Percentiles rank a stretch among this genome's conserved stretches.
phyloP scores from a whole-genome alignment of 208 protist genomes.

The Wallacemonas rigidus region DNA sequence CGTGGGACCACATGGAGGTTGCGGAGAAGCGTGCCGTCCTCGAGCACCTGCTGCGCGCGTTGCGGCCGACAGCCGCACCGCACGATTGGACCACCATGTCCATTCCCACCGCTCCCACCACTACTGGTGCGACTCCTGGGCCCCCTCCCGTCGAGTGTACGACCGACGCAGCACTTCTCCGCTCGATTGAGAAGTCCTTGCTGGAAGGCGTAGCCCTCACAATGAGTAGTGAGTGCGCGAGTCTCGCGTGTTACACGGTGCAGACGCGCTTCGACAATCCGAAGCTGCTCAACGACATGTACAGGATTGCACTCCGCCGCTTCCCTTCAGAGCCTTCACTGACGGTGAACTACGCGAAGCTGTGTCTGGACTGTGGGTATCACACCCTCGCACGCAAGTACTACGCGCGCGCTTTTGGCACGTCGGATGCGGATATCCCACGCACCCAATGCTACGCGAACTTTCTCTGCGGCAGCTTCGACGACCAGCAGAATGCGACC shows the following conservation, averaged over 20 bases:
- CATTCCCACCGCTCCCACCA: background rate
- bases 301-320: slow-evolving; percentile 50
- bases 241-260: slow-evolving; percentile 63
- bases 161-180: slow-evolving; percentile 15
- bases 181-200: slow-evolving; percentile 37
- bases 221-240: slow-evolving; percentile 64
- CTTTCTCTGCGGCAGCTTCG: slow-evolving; percentile 53
- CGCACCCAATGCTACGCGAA: slow-evolving; percentile 76
- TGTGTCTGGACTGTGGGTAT: slow-evolving; percentile 63
- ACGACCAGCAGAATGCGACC: slow-evolving; percentile 32
- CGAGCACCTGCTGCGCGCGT: slow-evolving; percentile 57
- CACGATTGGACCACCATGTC: slow-evolving; percentile 2
- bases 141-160: background rate
- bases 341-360: slow-evolving; percentile 79
- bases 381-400: slow-evolving; percentile 65
- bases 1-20: slow-evolving; percentile 46
- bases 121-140: background rate
- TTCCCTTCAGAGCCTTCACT: slow-evolving; percentile 63
- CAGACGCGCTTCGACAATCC: slow-evolving; percentile 64
- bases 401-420: slow-evolving; percentile 62
- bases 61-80: slow-evolving; percentile 26
- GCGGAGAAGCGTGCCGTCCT: slow-evolving; percentile 46
- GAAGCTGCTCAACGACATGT: slow-evolving; percentile 66
- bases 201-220: slow-evolving; percentile 55
- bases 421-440: slow-evolving; percentile 51